These are phyloP conservation scores for Dendrobium officinale DNA, from an alignment of 106 monocot genomes.

Conservation along the genomic window DNA sequence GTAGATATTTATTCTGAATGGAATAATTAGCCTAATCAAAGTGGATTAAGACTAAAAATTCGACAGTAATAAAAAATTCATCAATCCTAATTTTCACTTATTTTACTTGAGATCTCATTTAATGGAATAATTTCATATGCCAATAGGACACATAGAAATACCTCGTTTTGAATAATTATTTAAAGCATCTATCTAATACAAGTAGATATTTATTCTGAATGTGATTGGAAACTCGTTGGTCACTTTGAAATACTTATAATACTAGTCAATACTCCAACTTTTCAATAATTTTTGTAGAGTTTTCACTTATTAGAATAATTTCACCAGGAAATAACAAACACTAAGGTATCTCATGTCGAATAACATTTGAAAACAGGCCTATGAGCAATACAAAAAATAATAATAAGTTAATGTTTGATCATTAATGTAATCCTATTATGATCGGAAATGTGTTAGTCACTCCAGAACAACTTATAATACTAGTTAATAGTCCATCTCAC, in stretches of 20 bases:
- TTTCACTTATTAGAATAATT: not conserved
- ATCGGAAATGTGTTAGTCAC: not conserved
- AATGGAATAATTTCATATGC: not conserved
- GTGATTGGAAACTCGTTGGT: not conserved
- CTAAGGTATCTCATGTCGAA: not conserved
- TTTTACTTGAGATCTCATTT: not conserved
- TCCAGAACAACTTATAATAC: not conserved
- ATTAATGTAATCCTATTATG: not conserved
- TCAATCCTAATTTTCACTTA: not conserved
- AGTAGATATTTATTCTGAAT: not conserved
- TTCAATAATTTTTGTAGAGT: not conserved
- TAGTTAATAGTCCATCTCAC: not conserved
- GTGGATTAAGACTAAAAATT: too few relatives aligned
- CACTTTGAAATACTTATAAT: not conserved
- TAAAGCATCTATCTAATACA: not conserved
- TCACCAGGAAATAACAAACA: not conserved
- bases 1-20: too few relatives aligned
- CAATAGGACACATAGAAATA: not conserved
- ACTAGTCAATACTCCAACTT: not conserved
- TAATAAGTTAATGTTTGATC: not conserved
- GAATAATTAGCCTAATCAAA: too few relatives aligned
- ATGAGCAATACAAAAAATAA: not conserved
- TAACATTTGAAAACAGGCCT: not conserved
- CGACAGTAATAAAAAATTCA: not conserved
- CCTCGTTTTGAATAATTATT: not conserved